phyloP scores from a whole-genome alignment of 1,139 yeast species.

The Hanseniaspora sp. region DNA sequence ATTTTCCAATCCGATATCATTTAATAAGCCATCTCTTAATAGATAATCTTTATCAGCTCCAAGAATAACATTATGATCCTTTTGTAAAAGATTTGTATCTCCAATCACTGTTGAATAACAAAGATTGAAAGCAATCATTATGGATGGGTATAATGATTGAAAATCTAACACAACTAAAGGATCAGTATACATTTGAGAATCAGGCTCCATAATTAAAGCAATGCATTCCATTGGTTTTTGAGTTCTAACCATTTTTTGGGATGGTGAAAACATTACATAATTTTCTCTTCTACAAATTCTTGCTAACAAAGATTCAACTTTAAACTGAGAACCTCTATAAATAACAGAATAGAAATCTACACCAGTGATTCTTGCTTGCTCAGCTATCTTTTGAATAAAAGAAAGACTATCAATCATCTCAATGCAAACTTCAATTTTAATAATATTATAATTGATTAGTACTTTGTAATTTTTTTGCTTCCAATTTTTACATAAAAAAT shows the following conservation, averaged over 20 bases:
- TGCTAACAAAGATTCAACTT: constrained; percentile 72
- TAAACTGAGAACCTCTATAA: constrained; percentile 84
- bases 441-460: constrained; percentile 37
- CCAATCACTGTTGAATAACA: constrained; percentile 86
- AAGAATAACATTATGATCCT: constrained; percentile 36
- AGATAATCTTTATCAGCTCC: constrained; percentile 41
- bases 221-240: constrained; percentile 81
- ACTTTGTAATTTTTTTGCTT: constrained; percentile 22
- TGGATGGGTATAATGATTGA: constrained; percentile 86
- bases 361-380: constrained; percentile 77
- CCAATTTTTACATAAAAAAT: constrained; percentile 46
- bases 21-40: constrained; percentile 43
- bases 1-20: constrained; percentile 43
- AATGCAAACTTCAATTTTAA: constrained; percentile 40
- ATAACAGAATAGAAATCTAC: constrained; percentile 81
- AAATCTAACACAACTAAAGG: constrained; percentile 86
- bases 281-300: constrained; percentile 70
- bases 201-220: constrained; percentile 88
- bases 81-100: constrained; percentile 43
- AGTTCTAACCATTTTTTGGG: constrained; percentile 65
- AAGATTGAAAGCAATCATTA: constrained; percentile 81
- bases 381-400: constrained; percentile 59
- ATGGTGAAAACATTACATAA: constrained; percentile 63
- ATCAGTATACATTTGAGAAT: constrained; percentile 70
- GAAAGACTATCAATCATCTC: constrained; percentile 53